These are phyloP conservation scores for Cucumis hystrix DNA, from an alignment of 306 rosid species.

Conservation along the genomic window DNA sequence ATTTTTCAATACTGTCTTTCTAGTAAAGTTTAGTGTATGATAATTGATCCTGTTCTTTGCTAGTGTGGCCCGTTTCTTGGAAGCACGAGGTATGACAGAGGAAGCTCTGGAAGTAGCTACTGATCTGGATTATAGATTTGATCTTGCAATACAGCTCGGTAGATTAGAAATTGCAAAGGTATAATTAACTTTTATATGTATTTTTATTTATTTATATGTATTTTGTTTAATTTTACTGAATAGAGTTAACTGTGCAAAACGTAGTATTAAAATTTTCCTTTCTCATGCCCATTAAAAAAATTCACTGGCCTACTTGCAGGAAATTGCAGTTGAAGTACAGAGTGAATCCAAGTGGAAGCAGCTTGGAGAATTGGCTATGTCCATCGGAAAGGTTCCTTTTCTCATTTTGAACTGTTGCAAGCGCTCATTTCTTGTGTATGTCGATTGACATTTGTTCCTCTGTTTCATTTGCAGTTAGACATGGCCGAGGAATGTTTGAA, in stretches of 20 bases:
- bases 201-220: background rate
- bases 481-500: conserved; percentile 95
- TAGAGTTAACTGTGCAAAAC: background rate
- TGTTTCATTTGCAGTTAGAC: conserved; percentile 55
- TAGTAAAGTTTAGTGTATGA: background rate
- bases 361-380: conserved; percentile 97
- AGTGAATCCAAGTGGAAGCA: conserved; percentile 98
- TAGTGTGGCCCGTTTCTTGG: conserved; percentile 98
- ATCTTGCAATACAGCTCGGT: conserved; percentile 91
- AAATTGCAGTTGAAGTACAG: conserved; percentile 75
- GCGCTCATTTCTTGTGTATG: background rate
- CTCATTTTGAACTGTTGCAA: background rate
- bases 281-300: conserved; percentile 3
- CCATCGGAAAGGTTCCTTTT: conserved; percentile 61
- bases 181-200: conserved; percentile 8
- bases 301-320: conserved; percentile 27
- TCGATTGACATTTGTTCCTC: background rate
- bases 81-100: conserved; percentile 97
- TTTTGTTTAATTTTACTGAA: background rate
- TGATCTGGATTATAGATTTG: conserved; percentile 93
- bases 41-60: conserved; percentile 11
- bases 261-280: background rate
- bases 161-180: conserved; percentile 93
- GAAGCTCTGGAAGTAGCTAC: conserved; percentile 97
- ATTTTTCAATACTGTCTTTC: background rate